phyloP scores from a whole-genome alignment of 768 basidiomycete species.

The Boletellus sp. region DNA sequence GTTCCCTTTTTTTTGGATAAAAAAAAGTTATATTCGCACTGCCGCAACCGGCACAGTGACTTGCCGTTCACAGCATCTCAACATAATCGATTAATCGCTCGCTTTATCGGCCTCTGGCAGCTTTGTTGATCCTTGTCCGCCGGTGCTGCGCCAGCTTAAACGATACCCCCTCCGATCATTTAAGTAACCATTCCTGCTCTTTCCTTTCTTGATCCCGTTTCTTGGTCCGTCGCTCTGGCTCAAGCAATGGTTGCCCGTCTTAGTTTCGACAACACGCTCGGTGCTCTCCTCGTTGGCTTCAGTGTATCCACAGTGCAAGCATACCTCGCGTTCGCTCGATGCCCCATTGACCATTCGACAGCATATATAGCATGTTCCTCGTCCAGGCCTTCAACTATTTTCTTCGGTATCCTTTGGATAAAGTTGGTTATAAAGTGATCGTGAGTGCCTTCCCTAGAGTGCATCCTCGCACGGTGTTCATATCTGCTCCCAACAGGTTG shows the following conservation, averaged over 20 bases:
- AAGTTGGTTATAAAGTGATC: slow-evolving; percentile 43
- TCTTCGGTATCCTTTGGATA: slow-evolving; percentile 52
- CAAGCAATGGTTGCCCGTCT: slow-evolving; percentile 15
- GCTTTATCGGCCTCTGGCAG: slow-evolving; percentile 3
- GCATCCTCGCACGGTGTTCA: background rate
- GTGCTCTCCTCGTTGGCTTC: slow-evolving; percentile 59
- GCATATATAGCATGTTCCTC: slow-evolving; percentile 49
- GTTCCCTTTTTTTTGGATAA: background rate
- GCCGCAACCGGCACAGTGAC: background rate
- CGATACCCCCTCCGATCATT: slow-evolving; percentile 1
- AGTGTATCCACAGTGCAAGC: slow-evolving; percentile 41
- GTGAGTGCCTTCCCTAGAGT: slow-evolving; percentile 36
- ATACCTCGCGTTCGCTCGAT: background rate
- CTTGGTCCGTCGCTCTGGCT: background rate
- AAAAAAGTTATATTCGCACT: background rate
- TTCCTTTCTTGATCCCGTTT: background rate
- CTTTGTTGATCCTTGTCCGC: background rate
- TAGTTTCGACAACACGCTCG: slow-evolving; percentile 48
- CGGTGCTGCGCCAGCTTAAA: slow-evolving; percentile 6
- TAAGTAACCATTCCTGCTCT: background rate
- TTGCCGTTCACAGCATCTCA: background rate
- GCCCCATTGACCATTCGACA: slow-evolving; percentile 28
- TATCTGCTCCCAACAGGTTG: slow-evolving; percentile 24
- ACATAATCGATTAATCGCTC: background rate
- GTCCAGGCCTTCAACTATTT: slow-evolving; percentile 57